These are phyloP conservation scores for Beauveria brongniartii DNA, from an alignment of 2,329 filamentous ascomycete genomes.

Conservation along the genomic window DNA sequence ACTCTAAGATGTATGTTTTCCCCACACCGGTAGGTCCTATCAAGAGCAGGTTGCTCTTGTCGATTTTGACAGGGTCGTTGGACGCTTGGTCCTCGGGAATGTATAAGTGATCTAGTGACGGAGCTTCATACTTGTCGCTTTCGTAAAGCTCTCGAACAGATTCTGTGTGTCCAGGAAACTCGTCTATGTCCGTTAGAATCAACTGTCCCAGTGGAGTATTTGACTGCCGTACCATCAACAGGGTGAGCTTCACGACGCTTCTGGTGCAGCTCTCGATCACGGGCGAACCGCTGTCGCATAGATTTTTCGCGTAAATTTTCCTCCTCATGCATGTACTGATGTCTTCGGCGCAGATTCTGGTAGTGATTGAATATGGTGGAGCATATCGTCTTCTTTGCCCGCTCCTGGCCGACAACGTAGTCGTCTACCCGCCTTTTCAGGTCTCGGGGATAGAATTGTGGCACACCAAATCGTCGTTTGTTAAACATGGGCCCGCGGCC, in stretches of 20 bases:
- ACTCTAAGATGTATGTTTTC: conserved; percentile 87
- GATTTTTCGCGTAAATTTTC: conserved; percentile 52
- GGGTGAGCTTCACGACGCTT: conserved; percentile 56
- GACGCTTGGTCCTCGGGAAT: conserved; percentile 37
- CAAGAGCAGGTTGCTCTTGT: conserved; percentile 91
- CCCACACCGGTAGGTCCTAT: conserved; percentile 91
- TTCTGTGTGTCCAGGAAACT: conserved; percentile 45
- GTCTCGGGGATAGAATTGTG: conserved; percentile 55
- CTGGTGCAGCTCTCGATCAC: conserved; percentile 54
- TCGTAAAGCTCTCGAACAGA: conserved; percentile 36
- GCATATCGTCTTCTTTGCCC: conserved; percentile 88
- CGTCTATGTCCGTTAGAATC: conserved; percentile 32
- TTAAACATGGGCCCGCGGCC: conserved; percentile 53
- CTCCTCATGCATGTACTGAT: conserved; percentile 66
- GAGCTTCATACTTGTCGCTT: conserved; percentile 20
- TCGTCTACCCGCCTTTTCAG: conserved; percentile 90
- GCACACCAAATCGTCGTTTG: conserved; percentile 49
- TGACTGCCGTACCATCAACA: conserved; percentile 58
- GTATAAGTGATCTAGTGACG: conserved; percentile 36
- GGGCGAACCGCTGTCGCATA: conserved; percentile 61
- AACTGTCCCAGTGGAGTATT: no score
- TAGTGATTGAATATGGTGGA: conserved; percentile 97
- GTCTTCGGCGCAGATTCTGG: conserved; percentile 71
- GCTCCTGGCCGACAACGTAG: conserved; percentile 92
- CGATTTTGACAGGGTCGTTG: conserved; percentile 59